A percentile compares a stretch with the other conserved stretches of the same genome.
Evolutionary conservation across 2,329 filamentous ascomycete species (phyloP).

Genomic region (Elsinoe batatas): DNA sequence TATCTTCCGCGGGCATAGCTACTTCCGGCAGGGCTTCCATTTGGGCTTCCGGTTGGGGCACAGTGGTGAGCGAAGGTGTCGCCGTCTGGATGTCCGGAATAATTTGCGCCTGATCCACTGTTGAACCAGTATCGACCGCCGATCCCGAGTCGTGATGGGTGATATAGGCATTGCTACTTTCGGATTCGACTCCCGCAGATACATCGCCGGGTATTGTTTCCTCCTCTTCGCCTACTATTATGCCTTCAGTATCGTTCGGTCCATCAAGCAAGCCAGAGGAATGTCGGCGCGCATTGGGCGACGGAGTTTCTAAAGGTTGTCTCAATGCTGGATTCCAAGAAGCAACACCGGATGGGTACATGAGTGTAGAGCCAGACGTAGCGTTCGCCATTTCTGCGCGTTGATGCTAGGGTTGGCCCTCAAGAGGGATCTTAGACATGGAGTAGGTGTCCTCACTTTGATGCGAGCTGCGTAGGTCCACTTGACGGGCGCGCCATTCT

Average conservation of each 20-base stretch:
- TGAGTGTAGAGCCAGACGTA: background rate
- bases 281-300: constrained; percentile 8
- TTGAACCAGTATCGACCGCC: too few species aligned
- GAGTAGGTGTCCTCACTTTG: background rate
- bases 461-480: background rate
- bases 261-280: constrained; percentile 1
- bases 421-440: background rate
- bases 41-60: too few species aligned
- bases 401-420: background rate
- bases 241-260: background rate
- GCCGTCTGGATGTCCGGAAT: too few species aligned
- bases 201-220: too few species aligned
- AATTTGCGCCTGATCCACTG: too few species aligned
- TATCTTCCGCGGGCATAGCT: too few species aligned
- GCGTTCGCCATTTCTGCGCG: background rate
- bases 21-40: too few species aligned
- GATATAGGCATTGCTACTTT: too few species aligned
- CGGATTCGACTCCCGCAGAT: too few species aligned
- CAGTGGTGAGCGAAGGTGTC: too few species aligned
- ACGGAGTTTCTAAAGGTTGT: constrained; percentile 29
- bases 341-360: constrained; percentile 17
- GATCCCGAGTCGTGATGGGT: too few species aligned
- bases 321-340: constrained; percentile 49
- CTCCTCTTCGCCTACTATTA: too few species aligned
- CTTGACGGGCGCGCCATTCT: background rate